A percentile compares a stretch with the other conserved stretches of the same genome.
phyloP scores from a whole-genome alignment of 176 grass and related monocot genomes.

The Hordeum marinum region DNA sequence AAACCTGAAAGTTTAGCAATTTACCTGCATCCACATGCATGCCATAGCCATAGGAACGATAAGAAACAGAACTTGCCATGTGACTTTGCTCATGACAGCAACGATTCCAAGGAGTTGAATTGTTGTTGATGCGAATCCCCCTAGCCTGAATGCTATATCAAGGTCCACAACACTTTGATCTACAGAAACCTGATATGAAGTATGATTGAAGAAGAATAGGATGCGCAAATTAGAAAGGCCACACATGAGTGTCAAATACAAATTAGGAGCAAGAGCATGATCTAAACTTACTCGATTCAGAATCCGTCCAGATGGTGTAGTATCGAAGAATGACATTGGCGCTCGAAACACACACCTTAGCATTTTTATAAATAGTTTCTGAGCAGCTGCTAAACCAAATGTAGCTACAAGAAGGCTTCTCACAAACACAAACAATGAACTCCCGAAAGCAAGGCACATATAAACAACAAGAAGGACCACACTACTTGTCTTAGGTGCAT shows the following conservation, averaged over 20 bases:
- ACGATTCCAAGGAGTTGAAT: constrained; percentile 96
- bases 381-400: constrained; percentile 94
- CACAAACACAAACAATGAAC: constrained; percentile 95
- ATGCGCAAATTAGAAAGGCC: background rate
- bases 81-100: constrained; percentile 92
- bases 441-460: constrained; percentile 94
- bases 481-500: constrained; percentile 67
- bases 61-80: constrained; percentile 95
- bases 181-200: constrained; percentile 84
- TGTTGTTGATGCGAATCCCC: constrained; percentile 92
- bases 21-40: constrained; percentile 99
- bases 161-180: constrained; percentile 98
- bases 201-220: constrained; percentile 13
- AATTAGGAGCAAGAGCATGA: constrained; percentile 6
- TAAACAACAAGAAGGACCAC: constrained; percentile 85
- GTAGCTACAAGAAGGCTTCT: constrained; percentile 96
- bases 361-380: constrained; percentile 95
- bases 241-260: background rate
- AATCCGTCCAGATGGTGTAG: constrained; percentile 88
- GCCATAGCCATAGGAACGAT: constrained; percentile 79
- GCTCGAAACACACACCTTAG: constrained; percentile 80
- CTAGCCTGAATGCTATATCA: constrained; percentile 95
- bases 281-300: constrained; percentile 74
- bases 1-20: constrained; percentile 25
- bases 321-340: constrained; percentile 98